Evolutionary conservation across 306 rosid species (phyloP), one percentile per base, ranked within the genome.

Genomic region (Canavalia ensiformis): DNA sequence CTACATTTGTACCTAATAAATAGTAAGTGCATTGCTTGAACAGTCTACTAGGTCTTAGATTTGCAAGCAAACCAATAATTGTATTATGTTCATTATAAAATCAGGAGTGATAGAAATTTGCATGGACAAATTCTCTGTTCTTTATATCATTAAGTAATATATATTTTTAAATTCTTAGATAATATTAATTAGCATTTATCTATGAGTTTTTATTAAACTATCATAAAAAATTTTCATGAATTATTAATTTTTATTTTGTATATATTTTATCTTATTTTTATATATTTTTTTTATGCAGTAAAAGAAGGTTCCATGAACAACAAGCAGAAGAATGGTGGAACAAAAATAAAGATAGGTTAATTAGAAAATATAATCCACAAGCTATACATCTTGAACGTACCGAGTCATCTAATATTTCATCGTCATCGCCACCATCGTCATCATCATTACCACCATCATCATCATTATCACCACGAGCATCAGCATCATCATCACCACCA

Each of bases 251-350:
- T 28, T 54, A 18, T 49, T 11, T 11, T 51, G 34, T 37, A 4
- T 37, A 37, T 18, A 18, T 60, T 52, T 18, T 8, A 55, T 25
- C 55, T 54, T 74, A 5, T 46, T 30, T 42, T 68, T n/a, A 28
- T 54, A 31, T 72, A 4, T 47, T 11, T n/a, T 10, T 76, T 72
- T 74, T 39, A 35, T 56, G 68, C 90, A 93, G 97, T 82, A 90
- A 88, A 80, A 69, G 92, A 71, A 92, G 80, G 87, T 96, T 92
- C 78, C 86, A 69, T 57, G 95, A 81, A 66, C 88, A 90, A 1
- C 91, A 92, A 67, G 99, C 99, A 57, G 97, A 88, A 84, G 94
- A 90, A 66, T 96, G 99, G 99, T 96, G 99, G 99, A 87, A 46
- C 64, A 80, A 37, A 74, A 92, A 96, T 88, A 96, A 85, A 90